These are phyloP conservation scores for Pyrenochaeta sp. DNA, from an alignment of 2,329 filamentous ascomycete genomes.

Conservation along the genomic window DNA sequence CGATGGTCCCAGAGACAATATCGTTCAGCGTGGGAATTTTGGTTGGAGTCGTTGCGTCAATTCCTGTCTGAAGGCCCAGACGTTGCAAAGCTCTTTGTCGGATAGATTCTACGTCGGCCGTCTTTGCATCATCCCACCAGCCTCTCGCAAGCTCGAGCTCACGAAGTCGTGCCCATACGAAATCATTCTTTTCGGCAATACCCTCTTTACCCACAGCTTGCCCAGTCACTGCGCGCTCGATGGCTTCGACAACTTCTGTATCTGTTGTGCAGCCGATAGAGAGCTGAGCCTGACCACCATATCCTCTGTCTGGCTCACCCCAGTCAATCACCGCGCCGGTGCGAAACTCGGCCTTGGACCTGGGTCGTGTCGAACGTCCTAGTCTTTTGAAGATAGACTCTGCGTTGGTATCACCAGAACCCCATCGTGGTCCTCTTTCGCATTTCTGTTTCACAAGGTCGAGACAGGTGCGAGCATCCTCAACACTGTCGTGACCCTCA, in stretches of 20 bases:
- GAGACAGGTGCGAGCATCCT: conserved; percentile 89
- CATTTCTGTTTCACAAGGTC: conserved; percentile 96
- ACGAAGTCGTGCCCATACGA: conserved; percentile 68
- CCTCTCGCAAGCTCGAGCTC: conserved; percentile 67
- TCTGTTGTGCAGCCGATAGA: conserved; percentile 66
- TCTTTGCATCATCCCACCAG: conserved; percentile 64
- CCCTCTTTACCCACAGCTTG: conserved; percentile 53
- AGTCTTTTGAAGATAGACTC: conserved; percentile 92
- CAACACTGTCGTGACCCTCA: conserved; percentile 86
- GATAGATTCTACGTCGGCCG: conserved; percentile 44
- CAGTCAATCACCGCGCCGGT: conserved; percentile 85
- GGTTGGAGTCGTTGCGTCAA: conserved; percentile 28
- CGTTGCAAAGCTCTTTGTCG: conserved; percentile 36
- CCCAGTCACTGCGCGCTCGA: conserved; percentile 61
- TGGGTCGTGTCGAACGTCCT: conserved; percentile 60
- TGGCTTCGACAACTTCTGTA: conserved; percentile 63
- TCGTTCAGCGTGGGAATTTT: conserved; percentile 49
- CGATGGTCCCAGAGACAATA: conserved; percentile 59
- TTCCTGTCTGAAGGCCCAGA: conserved; percentile 26
- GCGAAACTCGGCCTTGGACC: conserved; percentile 37
- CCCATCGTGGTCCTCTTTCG: conserved; percentile 89
- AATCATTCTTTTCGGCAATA: conserved; percentile 63
- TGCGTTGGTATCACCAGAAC: conserved; percentile 75
- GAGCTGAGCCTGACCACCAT: conserved; percentile 63
- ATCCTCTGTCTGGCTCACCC: conserved; percentile 75